Percentiles rank a stretch among this genome's conserved stretches.
Conservation (phyloP, 768 basidiomycete genomes). For the Collybiopsis luxurians region DNA sequence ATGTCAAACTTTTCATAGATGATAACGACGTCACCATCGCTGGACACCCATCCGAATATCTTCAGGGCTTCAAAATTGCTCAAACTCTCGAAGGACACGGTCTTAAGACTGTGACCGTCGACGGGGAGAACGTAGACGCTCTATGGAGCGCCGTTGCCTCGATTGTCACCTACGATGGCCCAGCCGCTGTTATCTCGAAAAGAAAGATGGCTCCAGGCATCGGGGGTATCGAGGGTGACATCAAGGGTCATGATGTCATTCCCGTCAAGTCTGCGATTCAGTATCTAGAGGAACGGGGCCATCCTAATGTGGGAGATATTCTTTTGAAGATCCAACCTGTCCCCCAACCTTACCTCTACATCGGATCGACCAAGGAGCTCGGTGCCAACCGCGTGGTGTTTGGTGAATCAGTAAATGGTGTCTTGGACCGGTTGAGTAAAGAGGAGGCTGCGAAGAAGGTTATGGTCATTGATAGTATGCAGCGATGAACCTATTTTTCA, state of each 20-base stretch:
- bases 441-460: conserved; percentile 78
- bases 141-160: conserved; percentile 68
- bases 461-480: conserved; percentile 77
- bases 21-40: conserved; percentile 92
- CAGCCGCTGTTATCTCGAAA: conserved; percentile 76
- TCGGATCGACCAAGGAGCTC: conserved; percentile 70
- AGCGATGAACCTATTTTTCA: too few species aligned
- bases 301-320: conserved; percentile 50
- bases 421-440: conserved; percentile 71
- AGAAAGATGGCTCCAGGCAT: conserved; percentile 69
- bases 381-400: conserved; percentile 83
- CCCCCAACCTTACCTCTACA: conserved; percentile 54
- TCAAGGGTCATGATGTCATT: conserved; percentile 84
- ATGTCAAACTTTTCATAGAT: conserved; percentile 85
- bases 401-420: conserved; percentile 78
- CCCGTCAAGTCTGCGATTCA: conserved; percentile 77
- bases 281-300: conserved; percentile 67
- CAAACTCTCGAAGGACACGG: conserved; percentile 83
- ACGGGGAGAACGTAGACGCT: conserved; percentile 79
- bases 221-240: conserved; percentile 72
- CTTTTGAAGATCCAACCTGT: conserved; percentile 64
- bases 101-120: conserved; percentile 66
- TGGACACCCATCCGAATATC: conserved; percentile 86
- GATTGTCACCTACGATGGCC: conserved; percentile 62
- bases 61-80: conserved; percentile 70